phyloP scores from a whole-genome alignment of 2,329 filamentous ascomycete genomes.

The Pyricularia grisea region DNA sequence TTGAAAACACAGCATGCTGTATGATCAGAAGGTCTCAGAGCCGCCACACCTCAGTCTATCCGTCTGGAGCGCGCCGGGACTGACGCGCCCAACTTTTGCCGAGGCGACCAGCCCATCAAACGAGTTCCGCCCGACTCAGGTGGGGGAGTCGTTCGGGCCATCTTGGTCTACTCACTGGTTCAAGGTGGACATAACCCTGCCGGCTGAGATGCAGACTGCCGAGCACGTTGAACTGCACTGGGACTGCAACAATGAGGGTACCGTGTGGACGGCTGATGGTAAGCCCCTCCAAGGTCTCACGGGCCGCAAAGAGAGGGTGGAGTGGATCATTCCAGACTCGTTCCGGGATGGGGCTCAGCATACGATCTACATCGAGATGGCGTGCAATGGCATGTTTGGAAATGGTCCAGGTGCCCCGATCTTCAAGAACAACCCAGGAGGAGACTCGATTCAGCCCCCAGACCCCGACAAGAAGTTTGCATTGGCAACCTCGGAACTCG shows the following conservation, averaged over 20 bases:
- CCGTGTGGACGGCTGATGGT: slow-evolving; percentile 55
- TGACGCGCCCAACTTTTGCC: slow-evolving; percentile 9
- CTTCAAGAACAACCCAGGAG: slow-evolving; percentile 17
- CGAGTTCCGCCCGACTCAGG: slow-evolving; percentile 22
- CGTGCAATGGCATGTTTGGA: slow-evolving; percentile 63
- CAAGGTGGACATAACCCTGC: slow-evolving; percentile 48
- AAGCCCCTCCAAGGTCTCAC: slow-evolving; percentile 56
- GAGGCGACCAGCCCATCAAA: slow-evolving; percentile 7
- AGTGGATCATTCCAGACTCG: slow-evolving; percentile 53
- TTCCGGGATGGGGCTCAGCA: slow-evolving; percentile 54
- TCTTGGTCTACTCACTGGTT: slow-evolving; percentile 69
- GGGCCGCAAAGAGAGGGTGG: slow-evolving; percentile 50
- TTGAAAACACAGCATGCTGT: slow-evolving; percentile 6
- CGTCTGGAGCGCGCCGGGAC: slow-evolving; percentile 11
- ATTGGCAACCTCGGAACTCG: slow-evolving; percentile 48
- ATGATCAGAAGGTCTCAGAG: slow-evolving; percentile 9
- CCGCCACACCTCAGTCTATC: slow-evolving; percentile 9
- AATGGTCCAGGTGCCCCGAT: slow-evolving; percentile 9
- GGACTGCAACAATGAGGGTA: slow-evolving; percentile 57
- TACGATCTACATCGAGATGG: slow-evolving; percentile 60
- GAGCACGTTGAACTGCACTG: slow-evolving; percentile 57
- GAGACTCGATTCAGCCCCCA: slow-evolving; percentile 53
- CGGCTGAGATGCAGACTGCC: slow-evolving; percentile 42
- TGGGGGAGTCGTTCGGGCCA: slow-evolving; percentile 53
- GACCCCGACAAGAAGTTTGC: slow-evolving; percentile 46